These are phyloP conservation scores for Fusarium compactum DNA, from an alignment of 2,329 filamentous ascomycete species.

Conservation along the genomic window DNA sequence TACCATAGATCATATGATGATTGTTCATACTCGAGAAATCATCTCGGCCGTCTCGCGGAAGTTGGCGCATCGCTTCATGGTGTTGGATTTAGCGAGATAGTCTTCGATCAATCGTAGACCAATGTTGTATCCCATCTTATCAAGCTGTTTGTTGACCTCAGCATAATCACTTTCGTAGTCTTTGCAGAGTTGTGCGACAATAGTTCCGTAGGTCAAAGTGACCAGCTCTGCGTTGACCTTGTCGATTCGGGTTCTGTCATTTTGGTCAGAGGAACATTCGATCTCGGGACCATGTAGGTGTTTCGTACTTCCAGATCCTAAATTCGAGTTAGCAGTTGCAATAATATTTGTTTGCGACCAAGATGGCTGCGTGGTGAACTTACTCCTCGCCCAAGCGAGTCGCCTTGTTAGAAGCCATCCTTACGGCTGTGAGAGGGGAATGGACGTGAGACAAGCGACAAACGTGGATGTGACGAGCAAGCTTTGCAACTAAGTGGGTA, in stretches of 20 bases:
- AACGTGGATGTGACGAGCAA: background rate
- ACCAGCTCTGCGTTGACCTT: constrained; percentile 99
- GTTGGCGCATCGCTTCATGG: constrained; percentile 87
- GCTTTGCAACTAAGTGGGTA: background rate
- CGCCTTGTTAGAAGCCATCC: constrained; percentile 71
- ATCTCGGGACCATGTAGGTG: background rate
- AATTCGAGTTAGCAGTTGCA: constrained; percentile 48
- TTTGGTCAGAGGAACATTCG: constrained; percentile 23
- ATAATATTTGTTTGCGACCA: constrained; percentile 5
- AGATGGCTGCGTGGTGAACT: constrained; percentile 47
- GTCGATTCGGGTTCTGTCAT: constrained; percentile 85
- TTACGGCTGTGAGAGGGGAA: constrained; percentile 27
- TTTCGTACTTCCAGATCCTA: constrained; percentile 92
- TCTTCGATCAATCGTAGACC: constrained; percentile 96
- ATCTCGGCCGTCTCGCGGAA: constrained; percentile 97
- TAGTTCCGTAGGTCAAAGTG: constrained; percentile 96
- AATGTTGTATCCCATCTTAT: constrained; percentile 99
- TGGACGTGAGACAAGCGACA: background rate
- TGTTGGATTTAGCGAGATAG: constrained; percentile 95
- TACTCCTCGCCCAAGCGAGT: constrained; percentile 73
- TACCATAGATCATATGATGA: background rate
- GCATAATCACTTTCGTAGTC: constrained; percentile 95
- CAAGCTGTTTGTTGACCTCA: constrained; percentile 96
- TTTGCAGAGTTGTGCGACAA: constrained; percentile 95
- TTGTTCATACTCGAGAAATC: constrained; percentile 81